phyloP scores from a whole-genome alignment of 176 grass and related monocot species.

The Oryza longistaminata region DNA sequence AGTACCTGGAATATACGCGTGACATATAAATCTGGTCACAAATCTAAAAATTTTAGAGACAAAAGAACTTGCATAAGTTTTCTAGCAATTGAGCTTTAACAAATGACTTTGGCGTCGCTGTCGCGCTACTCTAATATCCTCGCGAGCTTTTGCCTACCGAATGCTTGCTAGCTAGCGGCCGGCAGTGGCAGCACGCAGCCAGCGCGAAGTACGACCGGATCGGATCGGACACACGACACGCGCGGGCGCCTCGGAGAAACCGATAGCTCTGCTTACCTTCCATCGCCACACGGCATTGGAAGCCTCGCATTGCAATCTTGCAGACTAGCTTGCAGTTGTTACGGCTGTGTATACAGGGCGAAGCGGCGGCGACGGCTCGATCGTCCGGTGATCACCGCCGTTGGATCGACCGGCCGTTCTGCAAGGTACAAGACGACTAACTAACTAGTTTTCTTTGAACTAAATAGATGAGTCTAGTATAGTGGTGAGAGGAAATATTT shows the following conservation, averaged over 20 bases:
- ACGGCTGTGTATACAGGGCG: not conserved
- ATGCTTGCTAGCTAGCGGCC: conserved; percentile 11
- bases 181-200: conserved; percentile 27
- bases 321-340: not conserved
- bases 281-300: conserved; percentile 40
- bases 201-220: not conserved
- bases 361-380: not conserved
- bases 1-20: too few species aligned
- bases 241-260: conserved; percentile 19
- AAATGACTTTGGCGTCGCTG: too few species aligned
- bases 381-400: not conserved
- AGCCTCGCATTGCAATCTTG: not conserved
- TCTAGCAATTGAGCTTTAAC: too few species aligned
- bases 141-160: not conserved
- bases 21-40: too few species aligned
- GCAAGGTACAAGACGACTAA: not conserved
- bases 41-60: too few species aligned
- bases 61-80: too few species aligned
- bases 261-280: conserved; percentile 26
- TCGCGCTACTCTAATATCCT: conserved; percentile 7
- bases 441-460: too few species aligned
- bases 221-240: conserved; percentile 1
- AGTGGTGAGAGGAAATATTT: too few species aligned
- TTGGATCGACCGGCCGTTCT: not conserved
- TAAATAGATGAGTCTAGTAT: not conserved